These are phyloP conservation scores for Flammula alnicola DNA, from an alignment of 1,284 basidiomycete genomes.

Conservation along the genomic window DNA sequence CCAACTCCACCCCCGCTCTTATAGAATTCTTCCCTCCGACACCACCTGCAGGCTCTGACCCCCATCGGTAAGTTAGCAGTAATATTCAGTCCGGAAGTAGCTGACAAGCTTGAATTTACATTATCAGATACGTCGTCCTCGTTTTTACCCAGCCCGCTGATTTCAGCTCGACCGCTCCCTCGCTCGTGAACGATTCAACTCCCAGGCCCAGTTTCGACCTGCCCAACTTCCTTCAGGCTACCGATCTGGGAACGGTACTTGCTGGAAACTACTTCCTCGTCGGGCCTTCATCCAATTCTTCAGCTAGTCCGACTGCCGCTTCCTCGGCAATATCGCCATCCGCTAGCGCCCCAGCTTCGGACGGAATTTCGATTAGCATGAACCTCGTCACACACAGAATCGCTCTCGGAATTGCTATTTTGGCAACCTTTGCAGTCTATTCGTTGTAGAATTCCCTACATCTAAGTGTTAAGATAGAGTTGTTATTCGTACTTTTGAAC, in stretches of 20 bases:
- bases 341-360: slow-evolving; percentile 1
- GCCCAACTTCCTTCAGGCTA: slow-evolving; percentile 31
- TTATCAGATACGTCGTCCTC: slow-evolving; percentile 40
- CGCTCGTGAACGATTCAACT: slow-evolving; percentile 37
- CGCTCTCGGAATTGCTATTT: neutral
- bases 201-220: slow-evolving; percentile 41
- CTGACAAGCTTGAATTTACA: neutral
- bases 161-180: slow-evolving; percentile 30
- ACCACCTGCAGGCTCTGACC: slow-evolving; percentile 50
- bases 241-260: slow-evolving; percentile 35
- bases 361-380: slow-evolving; percentile 5
- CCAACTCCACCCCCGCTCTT: slow-evolving; percentile 47
- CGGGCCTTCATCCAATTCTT: slow-evolving; percentile 28
- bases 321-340: too few species aligned
- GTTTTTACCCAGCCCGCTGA: slow-evolving; percentile 37
- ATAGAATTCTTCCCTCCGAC: slow-evolving; percentile 44
- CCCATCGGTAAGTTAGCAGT: slow-evolving; percentile 46
- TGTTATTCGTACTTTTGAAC: too few species aligned
- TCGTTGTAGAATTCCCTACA: neutral
- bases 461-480: too few species aligned
- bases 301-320: slow-evolving; percentile 5
- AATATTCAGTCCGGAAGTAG: neutral
- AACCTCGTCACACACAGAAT: neutral
- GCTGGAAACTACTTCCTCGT: slow-evolving; percentile 45
- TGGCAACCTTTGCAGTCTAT: neutral